Evolutionary conservation across 805 yeast genomes (phyloP), one percentile per base, ranked within the genome.

Genomic region (Blastobotrys parvus): DNA sequence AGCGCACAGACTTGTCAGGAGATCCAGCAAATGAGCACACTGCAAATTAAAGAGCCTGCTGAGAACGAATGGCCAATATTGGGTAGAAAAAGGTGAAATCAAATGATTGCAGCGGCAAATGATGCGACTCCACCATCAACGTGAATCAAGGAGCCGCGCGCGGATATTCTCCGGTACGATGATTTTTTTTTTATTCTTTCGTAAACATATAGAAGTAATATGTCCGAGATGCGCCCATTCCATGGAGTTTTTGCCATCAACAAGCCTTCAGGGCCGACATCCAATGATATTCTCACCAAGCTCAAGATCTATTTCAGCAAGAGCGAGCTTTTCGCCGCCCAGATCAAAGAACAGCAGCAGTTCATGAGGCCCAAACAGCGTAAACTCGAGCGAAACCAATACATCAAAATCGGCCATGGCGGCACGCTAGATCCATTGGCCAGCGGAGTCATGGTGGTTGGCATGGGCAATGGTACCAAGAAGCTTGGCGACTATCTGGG

Each of bases 381-480:
- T 62, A 69, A 41, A 69, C 65, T 43, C 69, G 77, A 30, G 71
- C 70, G 73, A 46, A 71, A 75, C 42, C 74, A 75, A 45, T 80
- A 79, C 53, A 78, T 89, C 27, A 92, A 92, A 57, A 82, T 90
- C 70, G 99, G 99, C 1, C 99, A 92, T 61, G 99, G 98, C 16
- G 99, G 99, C 7, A 92, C 99, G 0, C 68, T 92, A 31, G 99
- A 92, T 57, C 97, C 97, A 0, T 64, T 85, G 35, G 99, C 99
- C 0, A 79, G 88, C n/a, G 99, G 99, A 8, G 89, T 90, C 1
- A 62, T 68, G 27, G 90, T 94, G 1, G 71, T 92, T 43, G 99
- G 98, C 3, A 76, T 92, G n/a, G 96, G 96, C 4, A 49, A 70
- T 1, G 98, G 98, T 2, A 92, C 99, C 2, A 94, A 90, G 60